Evolutionary conservation across 768 basidiomycete genomes (phyloP).

Genomic region (Auriscalpium orientale): DNA sequence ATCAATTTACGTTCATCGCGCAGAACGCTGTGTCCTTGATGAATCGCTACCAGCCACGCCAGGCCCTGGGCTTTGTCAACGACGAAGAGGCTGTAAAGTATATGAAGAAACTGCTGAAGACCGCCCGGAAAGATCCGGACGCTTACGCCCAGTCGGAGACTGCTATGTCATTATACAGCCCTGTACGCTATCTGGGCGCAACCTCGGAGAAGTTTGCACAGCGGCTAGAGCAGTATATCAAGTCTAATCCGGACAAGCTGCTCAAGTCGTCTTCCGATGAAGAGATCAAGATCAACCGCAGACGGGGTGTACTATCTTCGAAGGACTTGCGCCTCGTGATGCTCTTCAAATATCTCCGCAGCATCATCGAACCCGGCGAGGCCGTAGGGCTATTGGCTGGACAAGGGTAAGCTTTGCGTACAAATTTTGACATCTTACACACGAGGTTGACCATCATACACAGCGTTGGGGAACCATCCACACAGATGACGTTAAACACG

Average conservation of each 20-base stretch:
- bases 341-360: constrained; percentile 89
- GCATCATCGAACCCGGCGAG: constrained; percentile 94
- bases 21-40: constrained; percentile 78
- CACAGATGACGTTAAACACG: constrained; percentile 99
- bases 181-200: constrained; percentile 74
- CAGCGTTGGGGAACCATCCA: constrained; percentile 97
- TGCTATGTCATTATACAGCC: constrained; percentile 65
- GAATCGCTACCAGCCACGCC: constrained; percentile 58
- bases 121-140: constrained; percentile 38
- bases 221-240: constrained; percentile 71
- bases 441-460: constrained; percentile 25
- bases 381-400: constrained; percentile 96
- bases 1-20: constrained; percentile 89
- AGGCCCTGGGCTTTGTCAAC: constrained; percentile 51
- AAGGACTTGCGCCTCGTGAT: constrained; percentile 74
- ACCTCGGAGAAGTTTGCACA: constrained; percentile 90
- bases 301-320: constrained; percentile 38
- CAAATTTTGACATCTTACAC: neutral
- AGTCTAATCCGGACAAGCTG: constrained; percentile 56
- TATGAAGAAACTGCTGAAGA: constrained; percentile 89
- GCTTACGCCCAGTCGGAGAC: constrained; percentile 48
- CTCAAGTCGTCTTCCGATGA: constrained; percentile 37
- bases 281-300: constrained; percentile 34
- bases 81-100: constrained; percentile 59
- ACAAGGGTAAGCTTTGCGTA: constrained; percentile 64